Evolutionary conservation across 139 green algal genomes (phyloP), one percentile per base, ranked within the genome.

Genomic region (Tetradesmus obliquus): DNA sequence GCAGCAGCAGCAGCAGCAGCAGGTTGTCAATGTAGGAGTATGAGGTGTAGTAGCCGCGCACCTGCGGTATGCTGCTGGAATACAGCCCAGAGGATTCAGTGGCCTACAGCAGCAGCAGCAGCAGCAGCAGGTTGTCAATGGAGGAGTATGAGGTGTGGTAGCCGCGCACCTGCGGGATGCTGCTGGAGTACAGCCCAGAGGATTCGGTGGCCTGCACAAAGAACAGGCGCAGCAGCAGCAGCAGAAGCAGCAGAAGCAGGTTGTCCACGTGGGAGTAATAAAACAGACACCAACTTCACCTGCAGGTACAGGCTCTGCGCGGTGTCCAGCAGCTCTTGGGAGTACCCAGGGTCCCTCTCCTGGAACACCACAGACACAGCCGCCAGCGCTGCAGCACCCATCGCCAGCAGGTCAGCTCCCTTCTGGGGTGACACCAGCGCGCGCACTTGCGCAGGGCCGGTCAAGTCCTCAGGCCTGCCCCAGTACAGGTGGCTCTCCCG

Each of bases 381-480:
- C 4, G 96, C 96, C 45, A 98, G 86, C 24, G 95, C 97, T 5
- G 96, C 97, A 2, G 95, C 88, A 74, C 95, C 94, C 45, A 92
- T 90, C 15, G 90, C 95, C 7, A 93, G 93, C 91, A 97, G 88
- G 76, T 97, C 95, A 2, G 93, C 94, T 13, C 91, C 91, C 15
- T n/a, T 58, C 83, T 71, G 51, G 4, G 15, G 17, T 0, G 80
- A 13, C n/a, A 71, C 54, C 45, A 95, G 74, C 3, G 60, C 60
- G 62, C 89, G 93, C 82, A 91, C 91, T 10, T 82, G 76, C 13
- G 92, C 80, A 12, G 85, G 22, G 8, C 58, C 53, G 55, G 79
- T 82, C 72, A 95, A 90, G 84, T 97, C 95, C 88, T 97, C 95
- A 0, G 95, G 95, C 72, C 91, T 76, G 81, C 93, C 94, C 95